These are phyloP conservation scores for Raffaelea albimanens DNA, from an alignment of 2,329 filamentous ascomycete genomes.

Conservation along the genomic window DNA sequence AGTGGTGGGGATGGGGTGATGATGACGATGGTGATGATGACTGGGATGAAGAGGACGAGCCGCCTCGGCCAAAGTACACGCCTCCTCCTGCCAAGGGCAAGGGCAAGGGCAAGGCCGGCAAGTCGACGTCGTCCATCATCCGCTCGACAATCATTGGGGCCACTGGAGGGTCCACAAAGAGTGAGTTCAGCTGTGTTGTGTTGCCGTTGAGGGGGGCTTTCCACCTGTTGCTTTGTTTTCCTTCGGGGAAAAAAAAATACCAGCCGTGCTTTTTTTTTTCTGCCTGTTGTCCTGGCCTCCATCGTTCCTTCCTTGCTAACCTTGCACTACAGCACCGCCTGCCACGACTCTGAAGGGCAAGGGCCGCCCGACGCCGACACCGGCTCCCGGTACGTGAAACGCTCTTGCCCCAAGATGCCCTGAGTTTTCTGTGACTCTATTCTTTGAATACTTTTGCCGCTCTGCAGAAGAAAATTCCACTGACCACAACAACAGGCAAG, in stretches of 20 bases:
- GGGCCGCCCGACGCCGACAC: not conserved
- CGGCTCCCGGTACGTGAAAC: not conserved
- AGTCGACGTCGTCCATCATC: not conserved
- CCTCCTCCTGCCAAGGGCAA: constrained; percentile 2
- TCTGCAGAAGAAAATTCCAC: too few relatives aligned
- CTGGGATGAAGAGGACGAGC: constrained; percentile 5
- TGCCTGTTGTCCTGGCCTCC: too few relatives aligned
- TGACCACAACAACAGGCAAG: too few relatives aligned
- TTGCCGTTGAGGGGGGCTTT: too few relatives aligned
- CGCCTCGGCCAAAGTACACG: not conserved
- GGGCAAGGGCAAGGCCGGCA: constrained; percentile 11
- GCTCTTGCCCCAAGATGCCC: too few relatives aligned
- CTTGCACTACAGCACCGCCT: not conserved
- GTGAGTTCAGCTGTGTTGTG: too few relatives aligned
- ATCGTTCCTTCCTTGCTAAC: too few relatives aligned
- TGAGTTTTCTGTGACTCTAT: too few relatives aligned
- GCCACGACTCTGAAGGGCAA: not conserved
- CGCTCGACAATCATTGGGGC: not conserved
- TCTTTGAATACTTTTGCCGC: too few relatives aligned
- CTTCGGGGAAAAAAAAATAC: too few relatives aligned
- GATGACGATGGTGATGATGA: constrained; percentile 6
- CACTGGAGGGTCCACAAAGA: not conserved
- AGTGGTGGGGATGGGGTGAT: constrained; percentile 4
- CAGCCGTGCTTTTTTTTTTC: too few relatives aligned
- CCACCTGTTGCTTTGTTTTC: too few relatives aligned